Base-by-base conservation (phyloP, 495 filamentous ascomycete species). In the Podospora fimiseda region DNA sequence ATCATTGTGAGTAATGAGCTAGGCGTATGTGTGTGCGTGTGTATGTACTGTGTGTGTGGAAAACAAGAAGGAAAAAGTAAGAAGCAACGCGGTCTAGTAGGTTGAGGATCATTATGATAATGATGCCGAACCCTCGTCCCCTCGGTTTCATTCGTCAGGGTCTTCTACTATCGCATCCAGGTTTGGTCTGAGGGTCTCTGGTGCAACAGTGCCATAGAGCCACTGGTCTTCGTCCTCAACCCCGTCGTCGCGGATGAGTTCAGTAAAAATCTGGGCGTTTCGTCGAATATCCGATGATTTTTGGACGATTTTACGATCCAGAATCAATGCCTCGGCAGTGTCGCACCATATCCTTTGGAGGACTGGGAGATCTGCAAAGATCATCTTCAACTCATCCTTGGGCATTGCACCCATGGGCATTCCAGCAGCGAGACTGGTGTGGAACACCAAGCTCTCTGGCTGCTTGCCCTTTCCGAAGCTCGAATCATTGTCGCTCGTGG, bases 261-360 rank as follows among this genome's bases (percentile, higher is more conserved):
- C 74, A 42, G 77, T 59, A 48, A 81, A 62, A 13, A 80, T 71
- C 50, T 76, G 72, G 7, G 63, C 69, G 41, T 78, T 79, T 15
- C 77, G 70, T 57, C 74, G 74, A 48, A 81, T 81, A 18, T 80
- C 73, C 40, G 70, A 64, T 1, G 76, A 60, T 15, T 72, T 66
- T 40, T 75, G 69, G 14, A 81, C 76, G 16, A 81, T 79, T 38
- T 73, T 71, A 39, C 76, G 64, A 16, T 79, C 74, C 11, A 81
- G 51, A 33, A 81, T 81, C 27, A 80, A 61, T 1, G 76, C 73
- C 50, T 80, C 77, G 38, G 77, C 78, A 0, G 78, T 79, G 21
- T 71, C 69, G 15, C 67, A 45, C 76, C 77, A 81, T 4, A 81
- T 76, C 30, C 72, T 68, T 39, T 73, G 70, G 19, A 81, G 60